A percentile compares a stretch with the other conserved stretches of the same genome.
These are phyloP conservation scores for Russula ochroleuca DNA, from an alignment of 768 basidiomycete species.

Conservation along the genomic window DNA sequence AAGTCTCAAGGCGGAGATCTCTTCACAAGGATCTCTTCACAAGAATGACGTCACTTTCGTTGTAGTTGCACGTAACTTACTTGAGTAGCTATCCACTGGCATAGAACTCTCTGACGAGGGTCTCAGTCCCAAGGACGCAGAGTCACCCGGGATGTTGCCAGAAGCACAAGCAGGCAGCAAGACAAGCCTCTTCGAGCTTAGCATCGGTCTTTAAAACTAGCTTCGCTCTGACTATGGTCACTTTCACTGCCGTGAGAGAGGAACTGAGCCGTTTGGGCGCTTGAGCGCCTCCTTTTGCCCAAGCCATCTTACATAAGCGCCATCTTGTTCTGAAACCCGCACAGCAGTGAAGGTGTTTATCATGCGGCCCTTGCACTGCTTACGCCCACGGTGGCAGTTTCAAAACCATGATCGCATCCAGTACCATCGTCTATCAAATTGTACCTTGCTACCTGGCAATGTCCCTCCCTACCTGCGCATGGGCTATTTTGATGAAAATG, in stretches of 20 bases:
- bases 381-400: background rate
- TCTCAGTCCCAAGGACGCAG: no score
- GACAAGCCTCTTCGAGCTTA: background rate
- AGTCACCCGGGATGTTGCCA: background rate
- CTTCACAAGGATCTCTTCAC: background rate
- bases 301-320: background rate
- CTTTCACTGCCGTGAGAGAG: background rate
- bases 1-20: background rate
- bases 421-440: background rate
- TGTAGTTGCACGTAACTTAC: no score
- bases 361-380: background rate
- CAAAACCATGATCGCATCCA: background rate
- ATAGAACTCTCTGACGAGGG: no score
- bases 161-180: background rate
- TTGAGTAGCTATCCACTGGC: no score
- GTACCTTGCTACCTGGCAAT: background rate
- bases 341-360: background rate
- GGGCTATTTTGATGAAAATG: background rate
- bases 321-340: background rate
- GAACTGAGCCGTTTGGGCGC: no score
- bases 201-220: background rate
- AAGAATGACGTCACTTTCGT: slow-evolving; percentile 7
- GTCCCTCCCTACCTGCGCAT: background rate
- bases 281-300: no score
- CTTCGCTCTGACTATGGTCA: background rate